Evolutionary conservation across 2,329 filamentous ascomycete genomes (phyloP), one percentile per base, ranked within the genome.

Genomic region (Aspergillus ochraceoroseus): DNA sequence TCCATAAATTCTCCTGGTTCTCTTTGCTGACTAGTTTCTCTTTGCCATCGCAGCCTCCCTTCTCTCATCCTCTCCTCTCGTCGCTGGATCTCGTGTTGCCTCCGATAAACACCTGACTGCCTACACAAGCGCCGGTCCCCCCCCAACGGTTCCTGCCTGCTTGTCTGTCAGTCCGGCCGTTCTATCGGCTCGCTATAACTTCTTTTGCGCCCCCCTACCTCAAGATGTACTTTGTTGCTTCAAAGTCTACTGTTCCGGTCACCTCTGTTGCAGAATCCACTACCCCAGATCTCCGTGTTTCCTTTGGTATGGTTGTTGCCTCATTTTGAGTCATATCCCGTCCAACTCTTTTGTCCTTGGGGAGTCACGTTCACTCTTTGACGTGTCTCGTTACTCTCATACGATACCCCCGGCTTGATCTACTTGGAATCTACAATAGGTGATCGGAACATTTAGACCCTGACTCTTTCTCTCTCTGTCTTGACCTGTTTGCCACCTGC

Each of bases 191-290:
- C 47, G 46, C 47, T 50, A 50, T 50, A 54, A 44, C 52, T 48
- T 44, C 38, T 41, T 31, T 43, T 41, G 38, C 44, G 28, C 41
- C 43, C 42, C 36, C 46, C 28, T 38, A 22, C 48, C 51, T 54
- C 63, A 66, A 65, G 57, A 66, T 66, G 63, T 66, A 65, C 60
- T 49, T 43, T 65, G 56, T 57, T 63, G 58, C 41, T 43, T 54
- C 46, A 33, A 48, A 47, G 44, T 53, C 54, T 48, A 46, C 48
- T 48, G 54, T 55, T 56, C 63, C 62, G 62, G 62, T 66, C 62
- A 52, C 57, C 60, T 48, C 52, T 57, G 54, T 59, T 61, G 57
- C 55, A 51, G 49, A 55, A 45, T 55, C 48, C 53, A 47, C 33
- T 41, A 47, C 54, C 53, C 55, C 57, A 58, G 58, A 62, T 57